A percentile compares a stretch with the other conserved stretches of the same genome.
phyloP scores from a whole-genome alignment of 2,329 filamentous ascomycete genomes.

The Phialophora macrospora region DNA sequence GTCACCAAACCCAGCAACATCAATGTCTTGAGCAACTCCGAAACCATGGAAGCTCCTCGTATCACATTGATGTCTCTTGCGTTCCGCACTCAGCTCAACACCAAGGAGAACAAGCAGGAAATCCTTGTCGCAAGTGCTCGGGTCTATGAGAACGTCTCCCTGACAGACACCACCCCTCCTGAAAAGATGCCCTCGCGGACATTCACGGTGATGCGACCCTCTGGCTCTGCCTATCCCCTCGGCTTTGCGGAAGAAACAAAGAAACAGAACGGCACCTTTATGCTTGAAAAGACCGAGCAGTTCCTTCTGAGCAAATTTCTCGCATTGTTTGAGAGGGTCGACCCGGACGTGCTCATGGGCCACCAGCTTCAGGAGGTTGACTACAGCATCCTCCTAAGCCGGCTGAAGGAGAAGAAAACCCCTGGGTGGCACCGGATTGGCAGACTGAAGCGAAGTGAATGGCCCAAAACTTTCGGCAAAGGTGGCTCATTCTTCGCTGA shows the following conservation, averaged over 20 bases:
- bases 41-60: slow-evolving; percentile 81
- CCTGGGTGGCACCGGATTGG: slow-evolving; percentile 95
- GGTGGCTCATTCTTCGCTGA: slow-evolving; percentile 91
- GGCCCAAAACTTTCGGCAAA: slow-evolving; percentile 86
- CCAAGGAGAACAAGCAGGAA: slow-evolving; percentile 94
- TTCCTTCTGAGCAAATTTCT: slow-evolving; percentile 88
- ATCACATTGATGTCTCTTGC: slow-evolving; percentile 95
- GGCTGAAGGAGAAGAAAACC: slow-evolving; percentile 86
- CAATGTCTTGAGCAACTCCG: slow-evolving; percentile 72
- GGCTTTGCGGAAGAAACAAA: slow-evolving; percentile 73
- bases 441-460: slow-evolving; percentile 77
- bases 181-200: slow-evolving; percentile 88
- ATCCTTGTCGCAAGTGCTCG: slow-evolving; percentile 89
- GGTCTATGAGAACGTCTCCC: slow-evolving; percentile 86
- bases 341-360: slow-evolving; percentile 91
- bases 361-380: slow-evolving; percentile 98
- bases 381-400: slow-evolving; percentile 85
- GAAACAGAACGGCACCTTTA: slow-evolving; percentile 72
- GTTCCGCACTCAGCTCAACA: slow-evolving; percentile 84
- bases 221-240: slow-evolving; percentile 74
- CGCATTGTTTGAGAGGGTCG: slow-evolving; percentile 81
- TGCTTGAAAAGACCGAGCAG: slow-evolving; percentile 79
- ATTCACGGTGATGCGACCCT: slow-evolving; percentile 88
- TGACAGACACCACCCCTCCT: slow-evolving; percentile 84
- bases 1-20: slow-evolving; percentile 79